Percentiles rank a stretch among this genome's conserved stretches.
Evolutionary conservation across 768 basidiomycete species (phyloP).

Genomic region (Panus rudis): DNA sequence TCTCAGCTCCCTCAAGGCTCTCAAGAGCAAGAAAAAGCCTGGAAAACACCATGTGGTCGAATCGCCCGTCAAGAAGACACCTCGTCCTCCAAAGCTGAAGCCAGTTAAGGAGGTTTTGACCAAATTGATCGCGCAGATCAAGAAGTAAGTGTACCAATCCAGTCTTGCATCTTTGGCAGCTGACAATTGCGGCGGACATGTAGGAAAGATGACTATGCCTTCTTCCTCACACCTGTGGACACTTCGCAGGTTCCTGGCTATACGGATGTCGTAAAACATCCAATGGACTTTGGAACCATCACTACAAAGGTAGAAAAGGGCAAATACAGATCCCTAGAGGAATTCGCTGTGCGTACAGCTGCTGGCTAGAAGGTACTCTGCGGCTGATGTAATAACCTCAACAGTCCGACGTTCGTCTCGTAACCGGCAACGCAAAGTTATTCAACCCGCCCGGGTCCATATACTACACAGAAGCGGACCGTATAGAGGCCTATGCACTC

Average conservation of each 20-base stretch:
- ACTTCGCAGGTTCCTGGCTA: constrained; percentile 53
- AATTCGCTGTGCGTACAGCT: constrained; percentile 56
- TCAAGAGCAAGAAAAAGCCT: constrained; percentile 45
- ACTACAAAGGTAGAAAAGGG: constrained; percentile 67
- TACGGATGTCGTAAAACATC: constrained; percentile 62
- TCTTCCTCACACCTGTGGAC: constrained; percentile 70
- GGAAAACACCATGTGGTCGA: constrained; percentile 21
- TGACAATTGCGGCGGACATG: constrained; percentile 3
- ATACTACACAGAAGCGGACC: constrained; percentile 67
- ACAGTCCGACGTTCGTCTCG: constrained; percentile 65
- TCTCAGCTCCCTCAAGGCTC: constrained; percentile 52
- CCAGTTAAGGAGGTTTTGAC: constrained; percentile 70
- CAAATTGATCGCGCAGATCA: constrained; percentile 63
- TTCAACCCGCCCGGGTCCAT: constrained; percentile 75
- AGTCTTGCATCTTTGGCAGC: neutral
- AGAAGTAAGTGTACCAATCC: constrained; percentile 45
- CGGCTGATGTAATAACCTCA: constrained; percentile 1
- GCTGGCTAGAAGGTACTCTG: neutral
- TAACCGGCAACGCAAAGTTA: constrained; percentile 64
- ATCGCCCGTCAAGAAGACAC: constrained; percentile 28
- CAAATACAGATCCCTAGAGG: constrained; percentile 73
- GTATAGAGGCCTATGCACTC: constrained; percentile 61
- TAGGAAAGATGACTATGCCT: constrained; percentile 84
- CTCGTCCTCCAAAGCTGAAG: constrained; percentile 65
- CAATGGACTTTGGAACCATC: constrained; percentile 94